These are phyloP conservation scores for Gliomastix tumulicola DNA, from an alignment of 2,329 filamentous ascomycete species.

Conservation along the genomic window DNA sequence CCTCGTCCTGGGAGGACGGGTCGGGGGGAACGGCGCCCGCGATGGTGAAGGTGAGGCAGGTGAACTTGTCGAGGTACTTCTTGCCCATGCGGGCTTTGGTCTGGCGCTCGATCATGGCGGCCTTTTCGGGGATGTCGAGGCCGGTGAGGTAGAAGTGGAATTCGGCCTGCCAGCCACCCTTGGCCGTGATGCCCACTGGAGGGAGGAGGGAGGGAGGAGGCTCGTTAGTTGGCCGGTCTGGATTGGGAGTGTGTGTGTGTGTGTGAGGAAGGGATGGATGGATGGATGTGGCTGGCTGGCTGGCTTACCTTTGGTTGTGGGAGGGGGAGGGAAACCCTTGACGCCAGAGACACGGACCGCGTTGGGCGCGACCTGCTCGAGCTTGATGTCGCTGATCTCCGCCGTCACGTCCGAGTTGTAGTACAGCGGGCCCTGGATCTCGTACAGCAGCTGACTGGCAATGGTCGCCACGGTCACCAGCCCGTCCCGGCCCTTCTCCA, in stretches of 20 bases:
- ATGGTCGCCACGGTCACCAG: slow-evolving; percentile 18
- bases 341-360: slow-evolving; percentile 25
- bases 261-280: slow-evolving; percentile 12
- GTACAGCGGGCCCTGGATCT: slow-evolving; percentile 31
- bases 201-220: neutral
- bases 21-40: slow-evolving; percentile 28
- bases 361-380: slow-evolving; percentile 16
- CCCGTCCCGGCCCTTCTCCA: slow-evolving; percentile 20
- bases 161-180: slow-evolving; percentile 33
- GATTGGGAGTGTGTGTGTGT: neutral
- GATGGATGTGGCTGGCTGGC: slow-evolving; percentile 19
- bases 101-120: slow-evolving; percentile 31
- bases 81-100: slow-evolving; percentile 15
- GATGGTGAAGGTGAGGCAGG: slow-evolving; percentile 20
- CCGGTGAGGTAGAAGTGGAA: slow-evolving; percentile 32
- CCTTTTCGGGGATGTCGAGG: slow-evolving; percentile 31
- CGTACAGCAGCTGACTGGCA: slow-evolving; percentile 30
- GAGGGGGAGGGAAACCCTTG: slow-evolving; percentile 26
- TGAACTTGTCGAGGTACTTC: slow-evolving; percentile 22
- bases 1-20: slow-evolving; percentile 29
- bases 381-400: slow-evolving; percentile 23
- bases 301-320: slow-evolving; percentile 22
- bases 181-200: slow-evolving; percentile 29
- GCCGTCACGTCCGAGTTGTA: slow-evolving; percentile 32
- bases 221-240: no score